Evolutionary conservation across 1,284 basidiomycete genomes (phyloP), one percentile per base, ranked within the genome.

Genomic region (Ganoderma sp.): DNA sequence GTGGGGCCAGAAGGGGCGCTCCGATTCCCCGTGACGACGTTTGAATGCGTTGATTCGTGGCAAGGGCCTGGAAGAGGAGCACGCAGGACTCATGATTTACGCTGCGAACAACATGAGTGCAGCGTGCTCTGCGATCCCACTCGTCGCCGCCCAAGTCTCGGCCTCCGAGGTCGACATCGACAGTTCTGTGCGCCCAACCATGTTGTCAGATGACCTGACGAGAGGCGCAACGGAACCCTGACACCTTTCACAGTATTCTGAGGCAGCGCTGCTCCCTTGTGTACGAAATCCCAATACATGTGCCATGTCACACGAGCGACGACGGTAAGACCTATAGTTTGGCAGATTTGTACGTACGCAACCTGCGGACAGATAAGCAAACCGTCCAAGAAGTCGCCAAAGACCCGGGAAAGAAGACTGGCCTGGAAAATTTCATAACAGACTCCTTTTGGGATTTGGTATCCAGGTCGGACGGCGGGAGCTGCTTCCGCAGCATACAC

Each of bases 41-140:
- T 58, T 58, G 60, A 19, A 61, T 56, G 61, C 60, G 39, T 65
- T 69, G 70, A 67, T 66, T 61, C 57, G 32, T 52, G 39, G 39
- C 17, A 32, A 58, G 19, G 42, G n/a, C 6, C 39, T 59, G 43
- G 56, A 60, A 6, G 56, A 39, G 56, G 56, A 17, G 34, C 34
- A 58, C 66, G 65, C 61, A 64, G 59, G 56, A 22, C 62, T 70
- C 71, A 72, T 69, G 71, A 70, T 69, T 72, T 67, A 45, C 71
- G 67, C 67, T 68, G 65, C 63, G 62, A 62, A 34, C 65, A 62
- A 34, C 65, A 63, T 22, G 67, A 52, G 61, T 50, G 42, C 22
- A 57, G 25, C 43, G 62, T n/a, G 58, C 41, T 60, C 45, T n/a
- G n/a, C 37, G 48, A 60, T 42, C n/a, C 8, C n/a, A 10, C 37